Evolutionary conservation across 169 alveolate species (phyloP).

Genomic region (Plasmodium gonderi): DNA sequence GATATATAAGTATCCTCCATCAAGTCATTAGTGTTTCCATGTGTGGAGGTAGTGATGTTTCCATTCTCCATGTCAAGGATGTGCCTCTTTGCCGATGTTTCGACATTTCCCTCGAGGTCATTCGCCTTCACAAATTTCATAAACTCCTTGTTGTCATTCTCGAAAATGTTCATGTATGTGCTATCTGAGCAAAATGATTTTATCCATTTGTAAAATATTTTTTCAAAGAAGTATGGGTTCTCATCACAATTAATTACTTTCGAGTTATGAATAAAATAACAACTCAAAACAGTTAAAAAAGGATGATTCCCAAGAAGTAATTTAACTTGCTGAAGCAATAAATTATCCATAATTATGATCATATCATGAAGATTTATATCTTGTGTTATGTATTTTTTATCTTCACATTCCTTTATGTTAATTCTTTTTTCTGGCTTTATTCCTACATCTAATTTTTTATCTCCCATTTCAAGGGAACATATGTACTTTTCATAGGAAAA

Average conservation of each 20-base stretch:
- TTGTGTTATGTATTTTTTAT: slow-evolving; percentile 13
- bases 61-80: not conserved
- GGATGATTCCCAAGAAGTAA: slow-evolving; percentile 62
- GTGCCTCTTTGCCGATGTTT: not conserved
- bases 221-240: slow-evolving; percentile 33
- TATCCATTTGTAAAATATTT: slow-evolving; percentile 13
- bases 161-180: slow-evolving; percentile 26
- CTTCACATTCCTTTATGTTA: slow-evolving; percentile 68
- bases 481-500: slow-evolving; percentile 33
- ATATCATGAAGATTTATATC: slow-evolving; percentile 24
- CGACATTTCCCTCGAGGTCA: not conserved
- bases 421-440: slow-evolving; percentile 65
- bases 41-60: not conserved
- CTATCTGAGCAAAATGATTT: slow-evolving; percentile 9
- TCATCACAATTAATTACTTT: slow-evolving; percentile 33
- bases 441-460: slow-evolving; percentile 49
- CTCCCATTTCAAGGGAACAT: slow-evolving; percentile 67
- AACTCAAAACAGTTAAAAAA: slow-evolving; percentile 58
- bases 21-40: no score
- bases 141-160: slow-evolving; percentile 44
- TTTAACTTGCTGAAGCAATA: slow-evolving; percentile 27
- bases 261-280: slow-evolving; percentile 60
- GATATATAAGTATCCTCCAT: no score
- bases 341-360: slow-evolving; percentile 23
- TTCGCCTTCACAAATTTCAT: slow-evolving; percentile 1